These are phyloP conservation scores for Wickerhamomyces mucosus DNA, from an alignment of 805 yeast species.

Conservation along the genomic window DNA sequence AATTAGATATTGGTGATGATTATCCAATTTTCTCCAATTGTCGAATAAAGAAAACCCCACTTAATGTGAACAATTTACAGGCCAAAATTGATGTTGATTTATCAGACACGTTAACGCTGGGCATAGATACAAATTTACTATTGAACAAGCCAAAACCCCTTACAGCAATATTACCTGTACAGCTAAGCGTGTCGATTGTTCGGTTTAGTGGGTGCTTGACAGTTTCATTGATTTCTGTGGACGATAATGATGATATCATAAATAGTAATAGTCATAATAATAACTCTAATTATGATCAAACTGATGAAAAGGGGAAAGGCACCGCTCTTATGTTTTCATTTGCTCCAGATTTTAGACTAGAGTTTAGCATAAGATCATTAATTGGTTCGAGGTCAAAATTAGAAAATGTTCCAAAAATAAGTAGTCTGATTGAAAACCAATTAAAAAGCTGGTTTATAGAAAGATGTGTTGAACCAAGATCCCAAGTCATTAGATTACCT, in stretches of 20 bases:
- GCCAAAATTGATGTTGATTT: slow-evolving; percentile 89
- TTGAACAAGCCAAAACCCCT: slow-evolving; percentile 76
- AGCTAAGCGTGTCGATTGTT: slow-evolving; percentile 77
- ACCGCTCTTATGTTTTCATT: slow-evolving; percentile 84
- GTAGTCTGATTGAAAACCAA: slow-evolving; percentile 73
- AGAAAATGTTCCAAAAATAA: slow-evolving; percentile 87
- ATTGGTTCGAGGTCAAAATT: slow-evolving; percentile 90
- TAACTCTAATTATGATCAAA: background rate
- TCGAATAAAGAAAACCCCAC: slow-evolving; percentile 54
- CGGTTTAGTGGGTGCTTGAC: slow-evolving; percentile 86
- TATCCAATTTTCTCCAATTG: slow-evolving; percentile 94
- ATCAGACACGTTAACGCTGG: slow-evolving; percentile 78
- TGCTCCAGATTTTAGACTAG: slow-evolving; percentile 83
- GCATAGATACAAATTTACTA: slow-evolving; percentile 70
- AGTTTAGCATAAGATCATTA: slow-evolving; percentile 78
- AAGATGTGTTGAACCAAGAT: slow-evolving; percentile 88
- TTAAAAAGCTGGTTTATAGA: slow-evolving; percentile 86
- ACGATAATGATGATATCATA: slow-evolving; percentile 8
- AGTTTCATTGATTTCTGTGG: slow-evolving; percentile 38
- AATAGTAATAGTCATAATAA: slow-evolving; percentile 4
- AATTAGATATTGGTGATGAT: slow-evolving; percentile 88
- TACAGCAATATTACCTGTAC: slow-evolving; percentile 82
- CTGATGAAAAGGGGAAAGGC: slow-evolving; percentile 26
- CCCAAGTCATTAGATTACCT: slow-evolving; percentile 77
- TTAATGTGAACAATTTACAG: slow-evolving; percentile 44